Evolutionary conservation across 305 asterid genomes (phyloP), one percentile per base, ranked within the genome.

Genomic region (Fraxinus velutina): DNA sequence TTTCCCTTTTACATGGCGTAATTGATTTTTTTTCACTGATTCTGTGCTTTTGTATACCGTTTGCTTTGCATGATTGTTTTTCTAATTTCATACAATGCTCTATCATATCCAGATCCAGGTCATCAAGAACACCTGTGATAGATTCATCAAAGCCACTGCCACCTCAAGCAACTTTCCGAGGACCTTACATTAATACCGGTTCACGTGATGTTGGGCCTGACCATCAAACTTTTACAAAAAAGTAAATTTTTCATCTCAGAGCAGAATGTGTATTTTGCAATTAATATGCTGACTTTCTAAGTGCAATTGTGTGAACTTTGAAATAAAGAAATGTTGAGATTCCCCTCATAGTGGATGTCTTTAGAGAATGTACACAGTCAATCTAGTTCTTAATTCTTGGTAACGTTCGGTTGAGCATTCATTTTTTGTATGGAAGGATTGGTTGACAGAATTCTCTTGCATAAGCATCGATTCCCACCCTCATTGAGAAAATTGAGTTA

Each of bases 1-100:
- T 96, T 94, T 75, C 99, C 98, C 6, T 96, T 96, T 88, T 94
- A 92, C 93, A 94, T 96, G 98, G 99, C 92, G 97, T 95, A 88
- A 87, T 98, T 85, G 84, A 66, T 81, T 82, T 27, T 27, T 17
- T 47, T 13, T 47, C 71, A 36, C 3, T 32, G 0, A 24, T 74
- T 37, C 39, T 70, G 12, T 21, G 30, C 77, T 44, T 55, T 4
- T 12, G 79, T 15, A 5, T 30, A 27, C 77, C 10, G 24, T 73
- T 4, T 8, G 5, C 12, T 32, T 19, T 9, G 77, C 32, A 15
- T 52, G 22, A 19, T 47, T 84, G 22, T 60, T 73, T 57, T 3
- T 47, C 62, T 71, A 80, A 60, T 70, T 22, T 12, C 44, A 30
- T 27, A 32, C 3, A 6, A 79, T 79, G 9, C 36, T 72, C 37